Percentiles rank a stretch among this genome's conserved stretches.
Evolutionary conservation across 495 filamentous ascomycete species (phyloP).

Genomic region (Rostrohypoxylon terebratum): DNA sequence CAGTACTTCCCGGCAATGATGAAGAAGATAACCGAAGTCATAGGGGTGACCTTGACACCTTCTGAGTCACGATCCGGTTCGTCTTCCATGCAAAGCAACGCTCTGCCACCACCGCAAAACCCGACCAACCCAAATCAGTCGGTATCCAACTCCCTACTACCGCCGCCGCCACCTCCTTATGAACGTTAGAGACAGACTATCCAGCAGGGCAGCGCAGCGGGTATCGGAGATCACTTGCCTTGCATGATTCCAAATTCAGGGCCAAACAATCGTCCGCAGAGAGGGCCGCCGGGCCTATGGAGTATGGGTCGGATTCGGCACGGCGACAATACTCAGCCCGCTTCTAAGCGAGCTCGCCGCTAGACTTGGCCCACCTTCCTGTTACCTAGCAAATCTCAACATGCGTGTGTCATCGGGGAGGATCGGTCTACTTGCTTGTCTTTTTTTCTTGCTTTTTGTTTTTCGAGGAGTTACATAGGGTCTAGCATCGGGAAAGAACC

Average conservation of each 20-base stretch:
- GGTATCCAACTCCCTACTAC: background rate
- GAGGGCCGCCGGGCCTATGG: too few species aligned
- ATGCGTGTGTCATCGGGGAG: background rate
- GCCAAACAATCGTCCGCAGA: too few species aligned
- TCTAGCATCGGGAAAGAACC: background rate
- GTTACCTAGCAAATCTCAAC: background rate
- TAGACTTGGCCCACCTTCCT: too few species aligned
- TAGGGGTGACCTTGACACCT: background rate
- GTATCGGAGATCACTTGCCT: too few species aligned
- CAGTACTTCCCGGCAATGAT: conserved; percentile 63
- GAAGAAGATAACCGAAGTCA: conserved; percentile 50
- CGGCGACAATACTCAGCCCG: too few species aligned
- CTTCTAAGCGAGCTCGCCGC: too few species aligned
- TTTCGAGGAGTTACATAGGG: conserved; percentile 23
- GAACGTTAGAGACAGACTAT: background rate
- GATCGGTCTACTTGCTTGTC: background rate
- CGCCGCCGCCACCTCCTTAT: background rate
- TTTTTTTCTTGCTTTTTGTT: too few species aligned
- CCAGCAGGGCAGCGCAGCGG: background rate
- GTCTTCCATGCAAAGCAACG: background rate
- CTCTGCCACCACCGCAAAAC: background rate
- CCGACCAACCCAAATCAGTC: conserved; percentile 1
- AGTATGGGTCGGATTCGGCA: too few species aligned
- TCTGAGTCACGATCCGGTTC: background rate
- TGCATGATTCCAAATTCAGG: too few species aligned